phyloP scores from a whole-genome alignment of 2,329 filamentous ascomycete species.

The Venturia nashicola region DNA sequence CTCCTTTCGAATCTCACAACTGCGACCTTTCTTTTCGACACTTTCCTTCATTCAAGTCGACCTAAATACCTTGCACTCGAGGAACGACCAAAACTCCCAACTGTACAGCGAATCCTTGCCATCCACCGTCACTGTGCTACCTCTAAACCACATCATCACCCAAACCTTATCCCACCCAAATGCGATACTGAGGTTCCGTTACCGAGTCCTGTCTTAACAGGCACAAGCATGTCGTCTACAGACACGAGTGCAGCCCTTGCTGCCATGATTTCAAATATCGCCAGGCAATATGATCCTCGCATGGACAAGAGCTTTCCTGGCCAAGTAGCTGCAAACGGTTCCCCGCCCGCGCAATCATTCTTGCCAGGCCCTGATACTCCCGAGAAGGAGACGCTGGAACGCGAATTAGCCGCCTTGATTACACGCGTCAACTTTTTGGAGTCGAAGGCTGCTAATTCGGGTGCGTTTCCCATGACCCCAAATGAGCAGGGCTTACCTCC shows the following conservation, averaged over 20 bases:
- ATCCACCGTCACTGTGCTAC: background rate
- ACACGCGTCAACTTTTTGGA: constrained; percentile 73
- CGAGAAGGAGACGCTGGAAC: constrained; percentile 69
- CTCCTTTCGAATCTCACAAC: background rate
- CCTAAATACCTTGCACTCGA: background rate
- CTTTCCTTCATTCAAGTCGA: background rate
- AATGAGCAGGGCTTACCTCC: constrained; percentile 49
- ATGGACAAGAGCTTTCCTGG: constrained; percentile 32
- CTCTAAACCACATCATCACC: background rate
- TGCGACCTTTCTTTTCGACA: background rate
- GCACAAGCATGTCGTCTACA: constrained; percentile 3
- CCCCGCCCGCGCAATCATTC: constrained; percentile 42
- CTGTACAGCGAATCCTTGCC: background rate
- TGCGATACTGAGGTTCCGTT: background rate
- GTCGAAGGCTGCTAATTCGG: constrained; percentile 52
- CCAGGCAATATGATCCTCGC: constrained; percentile 32
- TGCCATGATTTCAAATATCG: constrained; percentile 35
- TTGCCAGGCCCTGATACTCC: constrained; percentile 66
- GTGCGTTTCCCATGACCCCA: constrained; percentile 64
- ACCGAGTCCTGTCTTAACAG: background rate
- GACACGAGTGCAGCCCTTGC: constrained; percentile 26
- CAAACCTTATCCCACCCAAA: background rate
- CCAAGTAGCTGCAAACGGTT: constrained; percentile 37
- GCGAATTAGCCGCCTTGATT: constrained; percentile 68
- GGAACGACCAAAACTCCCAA: background rate